These are phyloP conservation scores for Pseudopyrenochaeta lycopersici DNA, from an alignment of 2,329 filamentous ascomycete genomes.

Conservation along the genomic window DNA sequence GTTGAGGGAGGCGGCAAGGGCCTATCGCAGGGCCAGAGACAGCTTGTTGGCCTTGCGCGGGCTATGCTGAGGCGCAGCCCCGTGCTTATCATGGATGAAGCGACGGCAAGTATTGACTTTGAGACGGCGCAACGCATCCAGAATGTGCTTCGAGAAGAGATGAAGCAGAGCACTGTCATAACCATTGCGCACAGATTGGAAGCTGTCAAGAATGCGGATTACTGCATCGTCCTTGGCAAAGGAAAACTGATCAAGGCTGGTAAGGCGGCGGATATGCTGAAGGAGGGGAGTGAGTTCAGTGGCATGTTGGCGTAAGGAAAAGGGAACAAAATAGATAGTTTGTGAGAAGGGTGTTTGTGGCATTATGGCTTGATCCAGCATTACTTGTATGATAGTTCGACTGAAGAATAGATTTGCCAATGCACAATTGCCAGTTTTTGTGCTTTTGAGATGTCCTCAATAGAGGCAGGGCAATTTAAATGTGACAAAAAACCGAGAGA, in stretches of 20 bases:
- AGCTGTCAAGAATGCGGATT: slow-evolving; percentile 67
- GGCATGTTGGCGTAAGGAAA: slow-evolving; percentile 40
- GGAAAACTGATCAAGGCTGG: slow-evolving; percentile 56
- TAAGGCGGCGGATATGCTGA: slow-evolving; percentile 45
- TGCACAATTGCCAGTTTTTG: too few relatives aligned
- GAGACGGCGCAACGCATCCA: slow-evolving; percentile 68
- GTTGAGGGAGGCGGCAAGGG: slow-evolving; percentile 70
- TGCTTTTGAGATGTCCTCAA: too few relatives aligned
- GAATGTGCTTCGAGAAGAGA: slow-evolving; percentile 63
- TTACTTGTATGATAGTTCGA: not conserved
- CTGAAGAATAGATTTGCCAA: not conserved
- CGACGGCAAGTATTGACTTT: slow-evolving; percentile 70
- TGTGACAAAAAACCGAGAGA: too few relatives aligned
- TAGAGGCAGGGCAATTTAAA: too few relatives aligned
- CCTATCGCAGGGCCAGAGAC: slow-evolving; percentile 70
- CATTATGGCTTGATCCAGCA: not conserved
- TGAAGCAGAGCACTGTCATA: slow-evolving; percentile 68
- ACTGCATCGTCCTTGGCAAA: slow-evolving; percentile 63
- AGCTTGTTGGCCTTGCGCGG: slow-evolving; percentile 71
- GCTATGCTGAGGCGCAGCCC: slow-evolving; percentile 68
- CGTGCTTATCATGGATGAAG: slow-evolving; percentile 72
- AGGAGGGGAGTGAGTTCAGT: slow-evolving; percentile 43
- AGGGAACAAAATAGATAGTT: not conserved
- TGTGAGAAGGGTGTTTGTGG: not conserved
- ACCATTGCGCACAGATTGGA: slow-evolving; percentile 72